Evolutionary conservation across 805 yeast genomes (phyloP).

Genomic region (Jamesozyma spencerorum): DNA sequence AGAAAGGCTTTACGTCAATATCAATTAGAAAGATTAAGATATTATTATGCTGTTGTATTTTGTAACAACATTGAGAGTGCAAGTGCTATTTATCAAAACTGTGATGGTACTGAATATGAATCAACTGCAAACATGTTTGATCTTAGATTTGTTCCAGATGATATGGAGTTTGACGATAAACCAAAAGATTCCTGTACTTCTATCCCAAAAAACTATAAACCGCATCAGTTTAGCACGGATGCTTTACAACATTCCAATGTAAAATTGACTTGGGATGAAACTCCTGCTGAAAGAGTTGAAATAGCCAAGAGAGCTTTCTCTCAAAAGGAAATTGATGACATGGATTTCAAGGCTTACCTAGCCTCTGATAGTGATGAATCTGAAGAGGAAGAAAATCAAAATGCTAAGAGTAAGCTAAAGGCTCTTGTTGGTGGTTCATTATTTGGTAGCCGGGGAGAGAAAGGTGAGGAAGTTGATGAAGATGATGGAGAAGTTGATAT

Average conservation of each 20-base stretch:
- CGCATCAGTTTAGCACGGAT: conserved; percentile 76
- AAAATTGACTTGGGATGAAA: conserved; percentile 96
- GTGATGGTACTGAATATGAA: conserved; percentile 94
- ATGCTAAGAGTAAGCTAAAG: conserved; percentile 50
- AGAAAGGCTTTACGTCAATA: conserved; percentile 76
- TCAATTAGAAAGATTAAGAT: conserved; percentile 85
- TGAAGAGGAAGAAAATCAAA: conserved; percentile 34
- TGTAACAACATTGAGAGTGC: conserved; percentile 74
- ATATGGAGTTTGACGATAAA: conserved; percentile 72
- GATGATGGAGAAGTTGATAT: conserved; percentile 69
- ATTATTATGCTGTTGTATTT: conserved; percentile 81
- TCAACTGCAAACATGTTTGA: conserved; percentile 93
- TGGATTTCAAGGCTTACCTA: conserved; percentile 86
- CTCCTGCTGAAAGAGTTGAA: conserved; percentile 79
- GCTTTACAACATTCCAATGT: conserved; percentile 96
- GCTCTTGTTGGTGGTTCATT: conserved; percentile 41
- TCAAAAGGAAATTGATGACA: conserved; percentile 78
- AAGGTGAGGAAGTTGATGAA: conserved; percentile 34
- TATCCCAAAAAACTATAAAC: conserved; percentile 72
- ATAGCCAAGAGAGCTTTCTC: conserved; percentile 74
- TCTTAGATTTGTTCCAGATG: conserved; percentile 86
- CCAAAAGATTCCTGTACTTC: conserved; percentile 66
- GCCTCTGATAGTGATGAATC: conserved; percentile 66
- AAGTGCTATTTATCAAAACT: conserved; percentile 63
- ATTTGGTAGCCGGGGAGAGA: conserved; percentile 28